Evolutionary conservation across 331 rosid species (phyloP), one percentile per base, ranked within the genome.

Genomic region (Saraca asoca): DNA sequence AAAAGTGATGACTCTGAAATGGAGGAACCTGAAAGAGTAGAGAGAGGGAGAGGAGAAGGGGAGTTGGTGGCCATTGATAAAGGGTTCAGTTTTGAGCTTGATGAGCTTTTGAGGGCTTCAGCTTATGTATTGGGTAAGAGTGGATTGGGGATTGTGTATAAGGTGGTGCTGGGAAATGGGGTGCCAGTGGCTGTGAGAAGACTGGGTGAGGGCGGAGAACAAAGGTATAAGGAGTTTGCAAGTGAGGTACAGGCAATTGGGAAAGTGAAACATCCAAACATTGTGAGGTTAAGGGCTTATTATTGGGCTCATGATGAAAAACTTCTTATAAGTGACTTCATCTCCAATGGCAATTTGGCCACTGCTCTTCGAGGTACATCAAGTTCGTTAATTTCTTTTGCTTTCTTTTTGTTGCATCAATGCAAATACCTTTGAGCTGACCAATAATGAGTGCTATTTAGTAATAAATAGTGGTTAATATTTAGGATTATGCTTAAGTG

Each of bases 221-320:
- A 94, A 68, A 83, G 99, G 81, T 94, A 88, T 16, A 90, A 85
- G 82, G 99, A 94, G 65, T 94, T 94, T 51, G 89, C 82, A 19
- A 81, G 95, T 69, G 99, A 94, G 73, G 87, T 88, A 42, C 92
- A 86, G 67, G 96, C 96, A 12, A 94, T 94, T 50, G 99, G 96
- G 77, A 85, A 79, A 58, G 91, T 94, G 19, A 94, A 90, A 54
- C 99, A 94, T 62, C 99, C 99, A 0, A 94, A 94, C 46, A 59
- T 94, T 63, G 97, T 90, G 17, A 90, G 2, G 69, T 55, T 94
- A 55, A 85, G 96, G 58, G 99, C 99, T 9, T 94, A 90, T 20
- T 94, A 90, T 64, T 94, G 99, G 99, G 99, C 99, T 39, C 78
- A 85, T 11, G 99, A 94, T 57, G 99, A 94, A 78, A 94, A 94